Base-by-base conservation (phyloP, 495 filamentous ascomycete species). In the Venustampulla echinocandica region DNA sequence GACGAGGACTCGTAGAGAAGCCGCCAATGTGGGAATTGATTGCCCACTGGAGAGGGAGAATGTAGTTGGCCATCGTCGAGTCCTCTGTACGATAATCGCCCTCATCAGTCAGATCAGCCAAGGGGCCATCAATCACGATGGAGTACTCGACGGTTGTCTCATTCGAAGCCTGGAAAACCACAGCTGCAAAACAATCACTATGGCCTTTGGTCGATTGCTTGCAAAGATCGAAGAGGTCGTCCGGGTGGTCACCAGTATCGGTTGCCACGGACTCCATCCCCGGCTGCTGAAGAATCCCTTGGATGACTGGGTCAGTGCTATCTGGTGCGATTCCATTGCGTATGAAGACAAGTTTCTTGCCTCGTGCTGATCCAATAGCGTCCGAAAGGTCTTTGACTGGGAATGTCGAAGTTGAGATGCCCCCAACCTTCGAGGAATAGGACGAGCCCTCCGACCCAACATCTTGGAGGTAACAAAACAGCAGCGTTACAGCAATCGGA, bases 111-210 rank as follows among this genome's bases (percentile, higher is more conserved):
- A 25, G 17, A 15, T 2, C 6, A 20, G 13, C 35, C 4, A 41
- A 11, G 13, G 36, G 36, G 11, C 24, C 32, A 37, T 56, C 49
- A 10, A 56, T 35, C 1, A 49, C 54, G 19, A 56, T 53, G 24
- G 4, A 41, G 28, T 56, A 56, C 24, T 56, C 44, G 14, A 52
- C 36, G 28, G 33, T 41, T 11, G 53, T 56, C 2, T 52, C 42
- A 28, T 56, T 56, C 15, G 37, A 52, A 1, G 42, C 22, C 5
- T 20, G 18, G 35, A 52, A 56, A 2, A 56, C 23, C 4, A 56
- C 36, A 18, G 54, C 49, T 0, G 54, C 54, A 41, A 41, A 56
- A 42, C 54, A 56, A 18, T 56, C 39, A 28, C 54, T 56, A 18
- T 15, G 4, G 17, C 49, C 54, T 20, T 27, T 3, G 7, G 47